Evolutionary conservation across 2,329 filamentous ascomycete species (phyloP).

Genomic region (Ceratocystis alfenasii): DNA sequence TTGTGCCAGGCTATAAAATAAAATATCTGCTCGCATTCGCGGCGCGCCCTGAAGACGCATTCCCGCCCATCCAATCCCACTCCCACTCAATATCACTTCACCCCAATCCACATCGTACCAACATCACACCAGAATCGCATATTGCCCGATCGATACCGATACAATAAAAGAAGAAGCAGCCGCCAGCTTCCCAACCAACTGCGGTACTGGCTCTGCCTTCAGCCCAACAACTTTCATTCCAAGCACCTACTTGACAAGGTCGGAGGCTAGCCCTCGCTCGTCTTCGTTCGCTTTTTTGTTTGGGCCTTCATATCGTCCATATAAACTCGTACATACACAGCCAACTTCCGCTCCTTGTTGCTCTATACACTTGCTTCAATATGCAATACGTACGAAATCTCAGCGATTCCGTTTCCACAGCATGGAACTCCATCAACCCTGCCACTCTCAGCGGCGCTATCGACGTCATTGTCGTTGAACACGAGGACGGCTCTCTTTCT

Average conservation of each 20-base stretch:
- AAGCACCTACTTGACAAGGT: neutral
- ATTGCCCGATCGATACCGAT: neutral
- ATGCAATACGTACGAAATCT: slow-evolving; percentile 99
- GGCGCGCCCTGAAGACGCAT: neutral
- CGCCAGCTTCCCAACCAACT: neutral
- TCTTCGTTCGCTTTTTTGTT: neutral
- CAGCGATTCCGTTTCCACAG: slow-evolving; percentile 90
- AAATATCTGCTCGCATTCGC: neutral
- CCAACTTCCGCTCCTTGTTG: slow-evolving; percentile 3
- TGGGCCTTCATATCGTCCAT: slow-evolving; percentile 9
- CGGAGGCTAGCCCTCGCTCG: neutral
- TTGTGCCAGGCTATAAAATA: neutral
- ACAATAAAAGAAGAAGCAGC: neutral
- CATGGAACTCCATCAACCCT: slow-evolving; percentile 99
- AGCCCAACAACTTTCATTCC: neutral
- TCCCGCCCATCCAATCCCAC: neutral
- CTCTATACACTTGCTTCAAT: slow-evolving; percentile 25
- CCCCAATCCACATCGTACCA: neutral
- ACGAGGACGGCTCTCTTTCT: slow-evolving; percentile 75
- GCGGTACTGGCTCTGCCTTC: neutral
- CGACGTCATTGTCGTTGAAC: slow-evolving; percentile 96
- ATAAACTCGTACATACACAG: slow-evolving; percentile 8
- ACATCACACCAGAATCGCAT: neutral
- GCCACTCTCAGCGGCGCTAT: slow-evolving; percentile 95
- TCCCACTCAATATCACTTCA: neutral